Evolutionary conservation across 306 rosid species (phyloP), one percentile per base, ranked within the genome.

Genomic region (Alnus rubra): DNA sequence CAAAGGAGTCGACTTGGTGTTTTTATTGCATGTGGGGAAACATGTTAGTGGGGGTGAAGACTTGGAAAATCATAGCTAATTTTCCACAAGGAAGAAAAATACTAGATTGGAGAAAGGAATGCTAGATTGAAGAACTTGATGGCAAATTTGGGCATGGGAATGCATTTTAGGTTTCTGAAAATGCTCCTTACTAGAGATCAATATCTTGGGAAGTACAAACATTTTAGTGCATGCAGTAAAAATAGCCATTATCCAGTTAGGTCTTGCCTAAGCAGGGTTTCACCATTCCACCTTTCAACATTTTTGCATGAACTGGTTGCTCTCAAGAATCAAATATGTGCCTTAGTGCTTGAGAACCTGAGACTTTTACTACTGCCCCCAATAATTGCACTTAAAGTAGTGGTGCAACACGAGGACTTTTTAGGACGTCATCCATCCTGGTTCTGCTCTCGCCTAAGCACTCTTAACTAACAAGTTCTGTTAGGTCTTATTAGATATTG

Each of bases 41-140:
- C 35, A 31, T 14, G 15, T 10, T 31, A 31, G 37, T 6, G 4
- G 69, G 64, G 69, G 42, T 62, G 69, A 31, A 62, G 69, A 31
- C 42, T 30, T 5, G 7, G 69, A 62, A 62, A 62, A 33, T 12
- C 39, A 62, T 12, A 30, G 16, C 44, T 62, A 62, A 33, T 62
- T 33, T 62, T 7, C 69, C 69, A 19, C 31, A 18, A 31, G 69
- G 14, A 31, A 30, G 69, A 13, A 4, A n/a, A 14, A 31, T 31
- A 62, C n/a, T 31, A 62, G 39, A 12, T 30, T 62, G 69, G 44
- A 62, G 69, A 62, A 59, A 59, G 44, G 65, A 59, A 59, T 59
- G 14, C 31, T 58, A 28, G 65, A 59, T 39, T 39, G 44, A 12
- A 59, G 37, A 59, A 28, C 30, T 59, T 59, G 10, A 23, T 62